Evolutionary conservation across 139 green algal genomes (phyloP).

Genomic region (Desmodesmus armatus): DNA sequence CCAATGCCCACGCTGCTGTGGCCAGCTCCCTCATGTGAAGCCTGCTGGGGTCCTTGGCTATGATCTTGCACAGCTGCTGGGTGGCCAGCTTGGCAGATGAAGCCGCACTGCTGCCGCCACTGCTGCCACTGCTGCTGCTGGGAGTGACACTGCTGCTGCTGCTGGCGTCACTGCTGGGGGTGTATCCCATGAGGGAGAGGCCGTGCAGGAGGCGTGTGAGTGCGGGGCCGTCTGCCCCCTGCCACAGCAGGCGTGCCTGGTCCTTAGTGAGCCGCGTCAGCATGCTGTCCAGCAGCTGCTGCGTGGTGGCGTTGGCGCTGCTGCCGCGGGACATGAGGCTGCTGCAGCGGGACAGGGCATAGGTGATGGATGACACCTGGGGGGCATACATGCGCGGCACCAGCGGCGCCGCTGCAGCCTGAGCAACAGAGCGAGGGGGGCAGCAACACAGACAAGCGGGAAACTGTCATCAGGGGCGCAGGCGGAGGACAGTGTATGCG

Average conservation of each 20-base stretch:
- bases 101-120: slow-evolving; percentile 1
- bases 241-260: slow-evolving; percentile 18
- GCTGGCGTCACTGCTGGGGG: not conserved
- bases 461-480: not conserved
- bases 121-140: not conserved
- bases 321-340: not conserved
- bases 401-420: too few species aligned
- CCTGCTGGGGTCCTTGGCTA: not conserved
- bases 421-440: not conserved
- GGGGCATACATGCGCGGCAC: slow-evolving; percentile 22
- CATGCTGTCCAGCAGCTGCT: slow-evolving; percentile 10
- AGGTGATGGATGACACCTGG: slow-evolving; percentile 32
- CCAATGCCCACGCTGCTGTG: slow-evolving; percentile 31
- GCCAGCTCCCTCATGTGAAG: slow-evolving; percentile 32
- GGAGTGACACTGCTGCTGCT: not conserved
- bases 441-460: not conserved
- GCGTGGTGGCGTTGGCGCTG: not conserved
- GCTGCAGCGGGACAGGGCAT: slow-evolving; percentile 14
- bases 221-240: not conserved
- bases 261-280: not conserved
- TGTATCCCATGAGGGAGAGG: slow-evolving; percentile 14
- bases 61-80: slow-evolving; percentile 6
- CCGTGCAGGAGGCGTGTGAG: slow-evolving; percentile 44
- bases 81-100: not conserved
- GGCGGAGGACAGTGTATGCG: too few species aligned